Evolutionary conservation across 2,329 filamentous ascomycete species (phyloP), one percentile per base, ranked within the genome.

Genomic region (Xylariaceae sp.): DNA sequence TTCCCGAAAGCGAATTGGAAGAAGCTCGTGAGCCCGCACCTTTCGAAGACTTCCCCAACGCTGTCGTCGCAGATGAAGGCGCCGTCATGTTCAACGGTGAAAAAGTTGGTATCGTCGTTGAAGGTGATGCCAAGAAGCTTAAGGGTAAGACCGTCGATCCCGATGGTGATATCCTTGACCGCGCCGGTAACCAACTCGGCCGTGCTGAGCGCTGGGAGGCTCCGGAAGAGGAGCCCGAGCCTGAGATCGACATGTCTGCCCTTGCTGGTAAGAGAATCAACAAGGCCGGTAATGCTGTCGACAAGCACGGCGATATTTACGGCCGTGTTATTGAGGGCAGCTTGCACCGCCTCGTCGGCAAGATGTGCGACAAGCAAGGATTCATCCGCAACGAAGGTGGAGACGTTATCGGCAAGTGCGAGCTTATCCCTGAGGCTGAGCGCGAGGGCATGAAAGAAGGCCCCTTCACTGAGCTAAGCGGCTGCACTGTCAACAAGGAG

Each of bases 341-440:
- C 49, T 60, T 78, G 27, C 77, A 79, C 64, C 74, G 77, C 43
- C 75, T 88, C 34, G 67, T 80, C 8, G 85, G 85, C 22, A 80
- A 79, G 58, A 84, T 85, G 76, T 82, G 83, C 57, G 82, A 88
- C 62, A 85, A 82, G 64, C 69, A 86, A 22, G 85, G 85, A 27
- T 79, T 86, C 58, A 77, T 88, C 53, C 80, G 83, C 68, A 85
- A 84, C 60, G 85, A 88, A 62, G 77, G 75, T n/a, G 85, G 85
- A 37, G 80, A 86, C 47, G 71, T 87, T 37, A 76, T 88, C 47
- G 85, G 85, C 49, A 76, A 74, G 45, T 81, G 80, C 37, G 83
- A 88, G 58, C 69, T 87, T 22, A 80, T 88, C 27, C 73, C 83
- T 19, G 80, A 84, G 57, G 75, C 82, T 7, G 83, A 88, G 69